Base-by-base conservation (phyloP, 108 stramenopile genomes). In the Cylindrotheca fusiformis region DNA sequence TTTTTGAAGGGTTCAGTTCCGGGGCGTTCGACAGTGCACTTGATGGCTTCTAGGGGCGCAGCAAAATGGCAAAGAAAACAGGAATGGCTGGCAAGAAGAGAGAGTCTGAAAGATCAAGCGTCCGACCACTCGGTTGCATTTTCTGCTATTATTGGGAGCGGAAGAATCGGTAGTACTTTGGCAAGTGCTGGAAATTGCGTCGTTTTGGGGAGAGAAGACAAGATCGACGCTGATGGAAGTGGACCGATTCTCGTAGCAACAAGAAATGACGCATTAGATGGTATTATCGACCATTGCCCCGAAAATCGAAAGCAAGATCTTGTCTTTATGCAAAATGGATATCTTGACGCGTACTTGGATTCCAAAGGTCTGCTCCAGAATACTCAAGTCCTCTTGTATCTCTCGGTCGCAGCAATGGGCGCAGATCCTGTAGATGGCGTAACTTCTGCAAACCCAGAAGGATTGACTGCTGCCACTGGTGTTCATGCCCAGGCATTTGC, bases 311-410 rank as follows among this genome's bases (percentile, higher is more conserved):
- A 75, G 25, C 84, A 86, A 29, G 97, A 97, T 68, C 71, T 97
- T 48, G 95, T 96, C 0, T 97, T 97, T 68, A 65, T 97, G 49
- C 97, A 97, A 67, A 97, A 97, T 66, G 95, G 97, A 6, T 89
- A 93, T 31, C 67, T 97, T 6, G 88, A 85, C 31, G 71, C 79
- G 17, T 94, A 89, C 49, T 62, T 97, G 28, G 60, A 77, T 33
- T 44, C 65, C 23, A 79, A 86, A 41, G 86, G 85, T 2, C 77
- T 96, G 2, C 29, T 63, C 24, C 77, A 81, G 28, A 94, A 95
- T 70, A 95, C 95, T 0, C 88, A 90, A 69, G 85, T 77, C 12
- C 69, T 97, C 19, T 67, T 97, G 53, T 97, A 91, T 69, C 76
- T 96, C 2, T 83, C 88, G 56, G 93, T 96, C 6, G 51, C 95